Evolutionary conservation across 2,329 filamentous ascomycete genomes (phyloP).

Genomic region (Penicillium paneum): DNA sequence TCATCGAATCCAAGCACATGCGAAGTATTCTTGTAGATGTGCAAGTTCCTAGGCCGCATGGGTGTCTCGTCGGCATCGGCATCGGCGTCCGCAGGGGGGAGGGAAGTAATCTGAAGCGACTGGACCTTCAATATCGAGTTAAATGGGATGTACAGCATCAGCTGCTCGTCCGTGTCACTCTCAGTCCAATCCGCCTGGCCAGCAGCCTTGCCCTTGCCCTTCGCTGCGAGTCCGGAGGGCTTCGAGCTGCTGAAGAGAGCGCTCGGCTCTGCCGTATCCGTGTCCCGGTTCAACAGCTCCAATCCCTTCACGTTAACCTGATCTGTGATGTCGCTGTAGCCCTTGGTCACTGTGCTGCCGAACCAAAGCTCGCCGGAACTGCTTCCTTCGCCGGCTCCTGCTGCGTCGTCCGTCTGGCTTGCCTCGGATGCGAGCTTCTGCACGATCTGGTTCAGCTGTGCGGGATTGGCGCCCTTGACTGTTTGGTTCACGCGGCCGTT

Average conservation of each 20-base stretch:
- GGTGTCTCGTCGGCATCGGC: conserved; percentile 67
- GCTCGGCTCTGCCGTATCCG: conserved; percentile 68
- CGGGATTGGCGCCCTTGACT: conserved; percentile 70
- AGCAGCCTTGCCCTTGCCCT: conserved; percentile 47
- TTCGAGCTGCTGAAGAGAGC: conserved; percentile 68
- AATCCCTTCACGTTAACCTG: conserved; percentile 74
- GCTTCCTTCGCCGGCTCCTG: conserved; percentile 42
- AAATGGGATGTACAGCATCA: conserved; percentile 91
- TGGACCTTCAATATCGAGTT: conserved; percentile 85
- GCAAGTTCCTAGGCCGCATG: conserved; percentile 77
- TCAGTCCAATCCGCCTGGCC: conserved; percentile 81
- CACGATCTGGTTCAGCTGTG: conserved; percentile 67
- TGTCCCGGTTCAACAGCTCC: conserved; percentile 84
- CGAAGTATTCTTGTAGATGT: conserved; percentile 81
- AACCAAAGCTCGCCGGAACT: conserved; percentile 60
- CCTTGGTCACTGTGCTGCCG: conserved; percentile 70
- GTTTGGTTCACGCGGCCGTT: conserved; percentile 65
- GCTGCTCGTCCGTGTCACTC: conserved; percentile 94
- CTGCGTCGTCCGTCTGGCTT: conserved; percentile 43
- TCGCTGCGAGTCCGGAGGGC: conserved; percentile 58
- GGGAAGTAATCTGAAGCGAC: conserved; percentile 79
- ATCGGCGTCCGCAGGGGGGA: conserved; percentile 55
- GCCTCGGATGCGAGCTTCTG: conserved; percentile 68
- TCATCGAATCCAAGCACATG: conserved; percentile 95
- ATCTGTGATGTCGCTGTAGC: conserved; percentile 79